Base-by-base conservation (phyloP, 768 basidiomycete genomes). In the Botryobasidium botryosum region DNA sequence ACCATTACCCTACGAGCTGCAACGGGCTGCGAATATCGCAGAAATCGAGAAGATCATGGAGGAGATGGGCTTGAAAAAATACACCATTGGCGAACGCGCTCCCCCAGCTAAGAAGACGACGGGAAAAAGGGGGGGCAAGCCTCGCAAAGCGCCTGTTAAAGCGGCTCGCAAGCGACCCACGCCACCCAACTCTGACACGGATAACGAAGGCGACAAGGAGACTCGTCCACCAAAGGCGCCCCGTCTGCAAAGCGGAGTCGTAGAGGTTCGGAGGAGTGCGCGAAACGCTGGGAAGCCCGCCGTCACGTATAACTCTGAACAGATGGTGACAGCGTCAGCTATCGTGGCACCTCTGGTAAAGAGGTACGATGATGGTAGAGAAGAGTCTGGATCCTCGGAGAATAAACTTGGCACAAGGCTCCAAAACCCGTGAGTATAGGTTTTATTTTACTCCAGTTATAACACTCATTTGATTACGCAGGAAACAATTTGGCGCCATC, bases 401-500 rank as follows among this genome's bases (percentile, higher is more conserved):
- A 21, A 53, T 49, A 44, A 37, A 26, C 50, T 63, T 29, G 57
- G 59, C 2, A 46, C 48, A 26, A 46, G 62, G 23, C 55, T 49
- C 2, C 55, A 62, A 25, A 50, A 59, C 45, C 62, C 62, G n/a
- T n/a, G n/a, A n/a, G n/a, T n/a, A n/a, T n/a, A n/a, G n/a, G n/a
- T n/a, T n/a, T n/a, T n/a, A n/a, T n/a, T n/a, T n/a, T n/a, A n/a
- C n/a, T n/a, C n/a, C n/a, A n/a, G n/a, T n/a, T n/a, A n/a, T n/a
- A n/a, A n/a, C n/a, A n/a, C n/a, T n/a, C 56, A 60, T 20, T 41
- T 57, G 49, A 6, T 21, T 29, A 10, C 18, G 20, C 20, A 85
- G 82, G 8, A 90, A 87, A 62, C 69, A 62, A 2, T 90, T 75
- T 59, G 90, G 90, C 0, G 53, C 66, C 27, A 91, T 94, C 46